Percentiles rank a stretch among this genome's conserved stretches.
Conservation (phyloP, 2,329 filamentous ascomycete species). For the Aureobasidium pullulans region DNA sequence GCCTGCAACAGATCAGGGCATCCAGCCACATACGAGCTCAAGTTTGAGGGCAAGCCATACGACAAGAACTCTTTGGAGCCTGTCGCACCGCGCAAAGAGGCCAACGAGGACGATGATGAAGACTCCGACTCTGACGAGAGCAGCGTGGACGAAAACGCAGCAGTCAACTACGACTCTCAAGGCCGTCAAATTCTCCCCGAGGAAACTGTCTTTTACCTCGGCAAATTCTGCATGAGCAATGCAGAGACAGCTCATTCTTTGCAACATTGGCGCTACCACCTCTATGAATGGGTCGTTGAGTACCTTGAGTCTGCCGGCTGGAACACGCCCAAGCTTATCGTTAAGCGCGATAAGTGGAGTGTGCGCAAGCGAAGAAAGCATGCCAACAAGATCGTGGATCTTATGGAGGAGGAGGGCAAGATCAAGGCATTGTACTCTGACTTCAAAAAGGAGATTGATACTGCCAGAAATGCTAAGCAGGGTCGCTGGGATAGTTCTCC, state of each 20-base stretch:
- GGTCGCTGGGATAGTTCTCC: slow-evolving; percentile 16
- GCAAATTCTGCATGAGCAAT: slow-evolving; percentile 53
- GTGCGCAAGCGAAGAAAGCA: slow-evolving; percentile 51
- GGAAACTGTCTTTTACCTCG: slow-evolving; percentile 45
- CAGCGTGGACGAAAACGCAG: slow-evolving; percentile 24
- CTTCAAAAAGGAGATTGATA: slow-evolving; percentile 57
- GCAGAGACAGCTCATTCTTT: slow-evolving; percentile 65
- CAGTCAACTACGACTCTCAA: slow-evolving; percentile 39
- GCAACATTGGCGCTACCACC: slow-evolving; percentile 66
- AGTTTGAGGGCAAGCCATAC: slow-evolving; percentile 61
- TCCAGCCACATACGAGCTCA: slow-evolving; percentile 57
- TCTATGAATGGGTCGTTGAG: slow-evolving; percentile 64
- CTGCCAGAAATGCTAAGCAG: slow-evolving; percentile 45
- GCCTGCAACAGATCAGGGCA: slow-evolving; percentile 65
- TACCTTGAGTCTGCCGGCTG: slow-evolving; percentile 54
- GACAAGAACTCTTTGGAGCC: slow-evolving; percentile 58
- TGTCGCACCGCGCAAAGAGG: slow-evolving; percentile 30
- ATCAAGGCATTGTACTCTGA: slow-evolving; percentile 56
- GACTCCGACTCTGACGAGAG: slow-evolving; percentile 33
- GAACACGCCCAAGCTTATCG: slow-evolving; percentile 49
- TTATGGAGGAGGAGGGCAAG: slow-evolving; percentile 54
- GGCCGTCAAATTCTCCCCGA: slow-evolving; percentile 40
- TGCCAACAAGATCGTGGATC: slow-evolving; percentile 57
- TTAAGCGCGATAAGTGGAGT: slow-evolving; percentile 55
- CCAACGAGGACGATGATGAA: slow-evolving; percentile 32